phyloP scores from a whole-genome alignment of 768 basidiomycete species.

The Saitozyma podzolica region DNA sequence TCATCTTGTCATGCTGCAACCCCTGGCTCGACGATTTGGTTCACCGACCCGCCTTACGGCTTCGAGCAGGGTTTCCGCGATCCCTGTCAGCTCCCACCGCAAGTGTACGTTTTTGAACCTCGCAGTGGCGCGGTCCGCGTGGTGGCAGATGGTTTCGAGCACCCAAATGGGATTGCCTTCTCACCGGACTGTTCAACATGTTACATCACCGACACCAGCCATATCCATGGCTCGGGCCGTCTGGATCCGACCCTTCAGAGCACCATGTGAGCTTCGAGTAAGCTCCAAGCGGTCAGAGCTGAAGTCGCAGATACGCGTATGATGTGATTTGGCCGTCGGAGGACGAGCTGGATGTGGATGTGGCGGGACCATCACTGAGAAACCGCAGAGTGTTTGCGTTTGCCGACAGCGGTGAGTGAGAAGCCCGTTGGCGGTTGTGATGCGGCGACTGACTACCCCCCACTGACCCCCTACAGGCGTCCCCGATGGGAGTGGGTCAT shows the following conservation, averaged over 20 bases:
- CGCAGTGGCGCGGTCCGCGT: conserved; percentile 10
- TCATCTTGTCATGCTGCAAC: not conserved
- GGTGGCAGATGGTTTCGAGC: conserved; percentile 29
- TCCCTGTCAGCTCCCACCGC: conserved; percentile 16
- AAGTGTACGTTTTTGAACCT: conserved; percentile 27
- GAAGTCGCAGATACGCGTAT: conserved; percentile 17
- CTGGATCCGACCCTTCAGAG: conserved; percentile 16
- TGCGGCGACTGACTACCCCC: too few species aligned
- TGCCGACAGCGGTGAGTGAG: conserved; percentile 17
- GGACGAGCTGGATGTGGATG: not conserved
- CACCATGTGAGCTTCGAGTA: conserved; percentile 16
- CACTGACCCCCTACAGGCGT: conserved; percentile 10
- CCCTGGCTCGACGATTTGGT: conserved; percentile 15
- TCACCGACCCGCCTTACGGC: conserved; percentile 33
- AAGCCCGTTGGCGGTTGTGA: too few species aligned
- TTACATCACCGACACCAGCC: conserved; percentile 32
- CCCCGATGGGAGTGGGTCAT: conserved; percentile 16
- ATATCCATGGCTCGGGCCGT: conserved; percentile 19
- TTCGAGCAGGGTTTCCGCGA: conserved; percentile 23
- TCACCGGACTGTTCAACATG: conserved; percentile 18
- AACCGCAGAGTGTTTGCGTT: conserved; percentile 27
- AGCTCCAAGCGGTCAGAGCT: not conserved
- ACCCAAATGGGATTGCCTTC: conserved; percentile 33
- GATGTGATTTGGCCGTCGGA: conserved; percentile 19
- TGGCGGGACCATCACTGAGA: conserved; percentile 10